A percentile compares a stretch with the other conserved stretches of the same genome.
Conservation (phyloP, 163 green algal genomes). For the Scenedesmus sp. region DNA sequence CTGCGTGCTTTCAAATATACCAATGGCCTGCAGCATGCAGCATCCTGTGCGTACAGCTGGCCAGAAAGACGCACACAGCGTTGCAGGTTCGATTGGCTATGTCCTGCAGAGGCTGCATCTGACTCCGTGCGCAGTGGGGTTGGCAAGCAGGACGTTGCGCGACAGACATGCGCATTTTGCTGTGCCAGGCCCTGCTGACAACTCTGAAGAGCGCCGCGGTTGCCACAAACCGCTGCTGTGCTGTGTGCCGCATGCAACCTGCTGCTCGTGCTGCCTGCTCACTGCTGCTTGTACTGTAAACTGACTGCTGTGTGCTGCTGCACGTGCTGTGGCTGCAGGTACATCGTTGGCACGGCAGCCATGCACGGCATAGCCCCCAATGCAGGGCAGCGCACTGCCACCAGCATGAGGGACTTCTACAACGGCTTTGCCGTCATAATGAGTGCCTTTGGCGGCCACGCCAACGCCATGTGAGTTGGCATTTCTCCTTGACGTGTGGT, state of each 20-base stretch:
- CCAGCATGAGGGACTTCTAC: conserved; percentile 46
- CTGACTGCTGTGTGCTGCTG: background rate
- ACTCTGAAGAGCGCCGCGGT: no score
- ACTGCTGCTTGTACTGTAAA: background rate
- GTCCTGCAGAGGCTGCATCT: no score
- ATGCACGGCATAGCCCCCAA: conserved; percentile 2
- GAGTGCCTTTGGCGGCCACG: conserved; percentile 40
- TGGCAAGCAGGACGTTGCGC: no score
- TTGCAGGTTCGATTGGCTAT: no score
- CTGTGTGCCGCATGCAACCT: background rate
- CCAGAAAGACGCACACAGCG: no score
- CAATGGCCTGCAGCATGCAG: no score
- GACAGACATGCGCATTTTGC: no score
- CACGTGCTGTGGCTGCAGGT: background rate
- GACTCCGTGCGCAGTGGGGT: no score
- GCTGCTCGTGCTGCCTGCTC: background rate
- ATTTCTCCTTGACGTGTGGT: background rate
- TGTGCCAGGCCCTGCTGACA: no score
- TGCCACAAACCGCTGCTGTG: no score
- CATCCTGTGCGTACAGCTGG: no score
- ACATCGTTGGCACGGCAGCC: conserved; percentile 37
- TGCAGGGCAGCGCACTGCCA: background rate
- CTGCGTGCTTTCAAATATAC: no score
- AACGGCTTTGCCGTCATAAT: conserved; percentile 51
- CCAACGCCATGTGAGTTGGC: conserved; percentile 35